Base-by-base conservation (phyloP, 495 filamentous ascomycete species). In the Recurvomyces mirabilis region DNA sequence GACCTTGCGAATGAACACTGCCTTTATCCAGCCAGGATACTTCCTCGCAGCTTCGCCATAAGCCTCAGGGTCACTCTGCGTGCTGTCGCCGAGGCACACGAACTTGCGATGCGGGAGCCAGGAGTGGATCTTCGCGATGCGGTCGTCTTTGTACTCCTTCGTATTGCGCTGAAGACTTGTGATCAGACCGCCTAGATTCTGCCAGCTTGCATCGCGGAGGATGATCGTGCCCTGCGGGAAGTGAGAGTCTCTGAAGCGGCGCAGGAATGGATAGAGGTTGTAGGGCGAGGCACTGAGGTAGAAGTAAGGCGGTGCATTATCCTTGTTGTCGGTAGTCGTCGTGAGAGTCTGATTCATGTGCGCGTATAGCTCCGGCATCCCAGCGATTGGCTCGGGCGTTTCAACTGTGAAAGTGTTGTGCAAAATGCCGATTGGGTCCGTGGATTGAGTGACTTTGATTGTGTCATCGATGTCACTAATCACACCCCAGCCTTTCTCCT, bases 391-490 rank as follows among this genome's bases (percentile, higher is more conserved):
- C 37, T 72, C 63, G 0, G 85, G 80, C 0, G 35, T 43, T 15
- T 76, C 66, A 6, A 85, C 78, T 31, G 79, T 76, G 54, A 96
- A 94, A 2, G 88, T 96, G 10, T 81, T 81, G 25, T 74, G 71
- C 4, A 94, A 66, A 48, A 94, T 86, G 5, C 85, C 85, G 33
- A 81, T 73, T 1, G 82, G 74, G 34, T 82, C 76, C 30, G 75
- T 75, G 2, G 91, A 93, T 57, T 82, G 72, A 0, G 89, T 93
- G 39, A 86, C 68, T 64, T 96, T 95, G 68, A 95, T 93, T 2
- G 89, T 91, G 61, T 96, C 89, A 61, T 96, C 89, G 57, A 96
- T 80, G 56, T 96, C 89, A 25, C 84, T 91, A 46, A 96, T 79
- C 4, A 96, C 64, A 3, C 78, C 73, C 88, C 88, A 95, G 10